phyloP scores from a whole-genome alignment of 495 filamentous ascomycete genomes.

The Penicillium odoratum region DNA sequence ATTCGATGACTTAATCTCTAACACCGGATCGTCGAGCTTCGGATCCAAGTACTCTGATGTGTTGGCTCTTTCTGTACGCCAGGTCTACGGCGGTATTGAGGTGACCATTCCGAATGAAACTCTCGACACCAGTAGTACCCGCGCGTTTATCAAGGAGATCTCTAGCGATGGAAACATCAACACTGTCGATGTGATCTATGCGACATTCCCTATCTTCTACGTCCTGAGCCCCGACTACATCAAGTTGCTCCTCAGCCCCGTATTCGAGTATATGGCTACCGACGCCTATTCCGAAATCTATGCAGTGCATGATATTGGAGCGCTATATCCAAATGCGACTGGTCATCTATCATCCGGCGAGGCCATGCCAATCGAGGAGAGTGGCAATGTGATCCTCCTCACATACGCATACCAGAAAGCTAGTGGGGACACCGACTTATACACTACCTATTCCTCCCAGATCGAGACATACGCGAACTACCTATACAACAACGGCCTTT shows the following conservation, averaged over 20 bases:
- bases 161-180: slow-evolving; percentile 51
- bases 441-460: slow-evolving; percentile 27
- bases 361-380: slow-evolving; percentile 43
- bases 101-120: slow-evolving; percentile 40
- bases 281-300: slow-evolving; percentile 36
- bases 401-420: slow-evolving; percentile 38
- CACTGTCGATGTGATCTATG: slow-evolving; percentile 48
- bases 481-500: slow-evolving; percentile 43
- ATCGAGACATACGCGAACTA: slow-evolving; percentile 47
- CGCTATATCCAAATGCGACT: slow-evolving; percentile 44
- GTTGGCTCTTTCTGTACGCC: slow-evolving; percentile 40
- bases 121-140: slow-evolving; percentile 35
- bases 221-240: slow-evolving; percentile 42
- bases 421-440: slow-evolving; percentile 32
- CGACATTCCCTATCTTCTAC: slow-evolving; percentile 43
- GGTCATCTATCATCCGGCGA: slow-evolving; percentile 36
- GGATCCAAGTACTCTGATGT: slow-evolving; percentile 46
- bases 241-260: slow-evolving; percentile 39
- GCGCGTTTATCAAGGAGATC: slow-evolving; percentile 51
- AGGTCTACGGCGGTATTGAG: slow-evolving; percentile 45
- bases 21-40: slow-evolving; percentile 20
- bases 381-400: slow-evolving; percentile 41
- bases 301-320: slow-evolving; percentile 37
- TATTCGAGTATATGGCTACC: slow-evolving; percentile 39
- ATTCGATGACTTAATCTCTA: slow-evolving; percentile 32